phyloP scores from a whole-genome alignment of 2,329 filamentous ascomycete genomes.

The Ilyonectria robusta region DNA sequence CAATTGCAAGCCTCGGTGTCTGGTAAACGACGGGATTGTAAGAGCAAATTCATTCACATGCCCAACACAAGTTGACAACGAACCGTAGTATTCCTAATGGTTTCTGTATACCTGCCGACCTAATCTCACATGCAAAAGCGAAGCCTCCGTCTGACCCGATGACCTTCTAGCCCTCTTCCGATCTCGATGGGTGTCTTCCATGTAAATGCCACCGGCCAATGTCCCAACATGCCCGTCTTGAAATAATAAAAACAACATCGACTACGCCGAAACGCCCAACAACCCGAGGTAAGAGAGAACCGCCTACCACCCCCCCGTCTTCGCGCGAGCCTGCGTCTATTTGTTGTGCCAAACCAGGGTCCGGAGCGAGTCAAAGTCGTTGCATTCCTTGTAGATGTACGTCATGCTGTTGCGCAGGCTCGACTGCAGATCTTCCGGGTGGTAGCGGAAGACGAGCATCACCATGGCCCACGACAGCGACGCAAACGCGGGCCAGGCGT shows the following conservation, averaged over 20 bases:
- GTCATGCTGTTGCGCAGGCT: conserved; percentile 96
- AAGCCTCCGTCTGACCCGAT: conserved; percentile 22
- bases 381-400: conserved; percentile 93
- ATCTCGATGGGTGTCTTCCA: conserved; percentile 26
- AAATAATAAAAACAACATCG: neutral
- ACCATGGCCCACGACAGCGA: conserved; percentile 91
- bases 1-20: too few relatives aligned
- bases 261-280: conserved; percentile 38
- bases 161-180: conserved; percentile 26
- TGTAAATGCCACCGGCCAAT: conserved; percentile 34
- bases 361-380: conserved; percentile 88
- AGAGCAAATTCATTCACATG: too few relatives aligned
- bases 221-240: conserved; percentile 18
- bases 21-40: too few relatives aligned
- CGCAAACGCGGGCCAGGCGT: conserved; percentile 95
- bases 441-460: conserved; percentile 95
- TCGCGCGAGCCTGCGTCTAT: conserved; percentile 51
- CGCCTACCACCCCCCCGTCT: neutral
- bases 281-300: conserved; percentile 16
- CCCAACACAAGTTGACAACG: too few relatives aligned
- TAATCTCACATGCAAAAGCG: conserved; percentile 14
- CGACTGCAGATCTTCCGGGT: conserved; percentile 91
- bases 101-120: neutral
- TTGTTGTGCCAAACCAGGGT: conserved; percentile 91
- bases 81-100: conserved; percentile 9